phyloP scores from a whole-genome alignment of 2,329 filamentous ascomycete genomes.

The Curvularia lunata region DNA sequence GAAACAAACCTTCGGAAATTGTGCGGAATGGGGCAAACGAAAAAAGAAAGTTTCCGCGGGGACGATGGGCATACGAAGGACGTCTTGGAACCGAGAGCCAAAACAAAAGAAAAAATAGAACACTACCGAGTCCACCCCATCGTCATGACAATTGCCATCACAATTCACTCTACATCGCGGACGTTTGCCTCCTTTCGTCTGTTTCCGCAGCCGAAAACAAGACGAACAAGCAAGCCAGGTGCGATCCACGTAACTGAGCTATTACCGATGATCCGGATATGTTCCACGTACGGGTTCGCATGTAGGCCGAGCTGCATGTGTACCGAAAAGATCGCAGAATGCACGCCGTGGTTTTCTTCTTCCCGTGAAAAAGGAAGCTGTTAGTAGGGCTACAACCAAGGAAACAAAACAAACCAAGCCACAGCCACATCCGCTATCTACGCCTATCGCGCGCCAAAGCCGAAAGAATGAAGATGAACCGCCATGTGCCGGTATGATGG shows the following conservation, averaged over 20 bases:
- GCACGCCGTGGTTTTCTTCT: background rate
- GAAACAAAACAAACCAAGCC: background rate
- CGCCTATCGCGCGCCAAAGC: background rate
- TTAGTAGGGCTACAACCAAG: background rate
- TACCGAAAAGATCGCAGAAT: background rate
- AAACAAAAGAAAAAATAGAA: background rate
- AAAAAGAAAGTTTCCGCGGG: background rate
- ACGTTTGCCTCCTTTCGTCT: background rate
- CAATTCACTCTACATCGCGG: background rate
- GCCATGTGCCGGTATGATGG: background rate
- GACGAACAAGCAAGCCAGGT: background rate
- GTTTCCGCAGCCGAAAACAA: background rate
- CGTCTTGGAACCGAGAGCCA: background rate
- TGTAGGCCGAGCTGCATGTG: background rate
- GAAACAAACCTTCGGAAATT: background rate
- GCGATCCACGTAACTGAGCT: background rate
- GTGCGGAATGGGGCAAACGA: background rate
- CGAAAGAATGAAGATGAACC: background rate
- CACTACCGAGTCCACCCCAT: background rate
- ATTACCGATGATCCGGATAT: background rate
- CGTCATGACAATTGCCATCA: background rate
- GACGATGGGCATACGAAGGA: background rate
- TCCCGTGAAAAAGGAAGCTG: background rate
- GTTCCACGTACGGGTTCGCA: background rate
- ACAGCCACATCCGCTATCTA: background rate